Base-by-base conservation (phyloP, 1,284 basidiomycete species). In the Moniliella sp. region DNA sequence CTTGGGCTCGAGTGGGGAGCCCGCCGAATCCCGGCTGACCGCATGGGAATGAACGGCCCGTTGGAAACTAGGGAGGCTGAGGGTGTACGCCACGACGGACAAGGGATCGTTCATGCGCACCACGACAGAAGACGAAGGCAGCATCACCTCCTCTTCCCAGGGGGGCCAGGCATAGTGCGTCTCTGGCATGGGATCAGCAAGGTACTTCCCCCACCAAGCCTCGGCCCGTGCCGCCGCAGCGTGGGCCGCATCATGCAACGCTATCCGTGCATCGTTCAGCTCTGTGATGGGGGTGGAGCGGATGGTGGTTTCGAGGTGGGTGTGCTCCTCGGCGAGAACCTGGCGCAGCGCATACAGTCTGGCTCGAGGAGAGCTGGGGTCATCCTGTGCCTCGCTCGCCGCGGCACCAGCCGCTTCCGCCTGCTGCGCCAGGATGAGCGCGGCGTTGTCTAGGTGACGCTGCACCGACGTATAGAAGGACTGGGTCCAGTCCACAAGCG, bases 31-130 rank as follows among this genome's bases (percentile, higher is more conserved):
- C 40, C 40, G 21, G 32, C 37, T 12, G 48, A 37, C 49, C 49
- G 50, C 7, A 42, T 30, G 23, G 42, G 38, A 13, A 52, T 47
- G n/a, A 26, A 51, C 32, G 30, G 50, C 49, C 15, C 34, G 19
- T 13, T 42, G 32, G 23, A 49, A 50, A 33, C 50, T 48, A 14
- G 40, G 38, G n/a, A 43, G 51, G 30, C 44, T 49, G 27, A 54
- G 42, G 8, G 48, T 49, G 21, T 43, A 54, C 1, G 49, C 49
- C 27, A 54, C 39, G 39, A 54, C 48, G 8, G 46, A 50, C 18
- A 54, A 37, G 4, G 50, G 50, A 32, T 54, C 50, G 25, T 50
- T 42, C 25, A 51, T 46, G 11, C 50, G 39, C 4, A 54, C 39
- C 18, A 54, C 32, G 31, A 37, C 42, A 21, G 34, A 34, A 27